Conservation (phyloP, 2,329 filamentous ascomycete species). For the Fusarium incarnatum region DNA sequence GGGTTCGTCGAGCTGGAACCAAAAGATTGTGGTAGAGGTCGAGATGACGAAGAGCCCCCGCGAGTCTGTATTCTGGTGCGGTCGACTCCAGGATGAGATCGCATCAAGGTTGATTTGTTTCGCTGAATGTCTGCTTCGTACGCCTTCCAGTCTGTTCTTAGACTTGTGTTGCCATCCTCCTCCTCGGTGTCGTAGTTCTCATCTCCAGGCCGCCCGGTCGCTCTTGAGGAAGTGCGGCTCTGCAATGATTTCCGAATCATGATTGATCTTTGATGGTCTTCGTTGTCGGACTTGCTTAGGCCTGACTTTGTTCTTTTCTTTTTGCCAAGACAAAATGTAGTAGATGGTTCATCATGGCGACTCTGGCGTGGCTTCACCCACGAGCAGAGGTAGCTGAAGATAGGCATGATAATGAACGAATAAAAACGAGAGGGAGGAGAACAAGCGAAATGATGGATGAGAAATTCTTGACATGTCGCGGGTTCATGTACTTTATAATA, state of each 20-base stretch:
- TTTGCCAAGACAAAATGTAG: constrained; percentile 38
- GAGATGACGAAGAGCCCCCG: constrained; percentile 24
- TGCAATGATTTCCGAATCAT: constrained; percentile 60
- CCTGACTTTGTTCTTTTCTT: constrained; percentile 37
- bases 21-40: constrained; percentile 29
- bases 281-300: constrained; percentile 41
- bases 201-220: constrained; percentile 23
- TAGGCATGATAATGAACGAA: constrained; percentile 29
- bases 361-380: constrained; percentile 41
- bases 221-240: constrained; percentile 44
- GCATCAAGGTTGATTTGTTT: constrained; percentile 46
- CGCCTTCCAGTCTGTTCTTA: constrained; percentile 54
- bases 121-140: constrained; percentile 53
- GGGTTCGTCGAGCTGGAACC: constrained; percentile 34
- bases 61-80: constrained; percentile 24
- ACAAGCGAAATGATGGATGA: constrained; percentile 11
- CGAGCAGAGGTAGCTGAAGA: constrained; percentile 41
- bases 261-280: constrained; percentile 53
- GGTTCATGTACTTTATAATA: constrained; percentile 8
- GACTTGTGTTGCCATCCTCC: constrained; percentile 32
- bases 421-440: neutral
- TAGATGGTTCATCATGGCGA: constrained; percentile 24
- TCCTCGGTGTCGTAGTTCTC: constrained; percentile 34
- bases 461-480: neutral
- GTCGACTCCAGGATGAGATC: constrained; percentile 47